phyloP scores from a whole-genome alignment of 202 grass and related monocot species.

The Eragrostis tef region DNA sequence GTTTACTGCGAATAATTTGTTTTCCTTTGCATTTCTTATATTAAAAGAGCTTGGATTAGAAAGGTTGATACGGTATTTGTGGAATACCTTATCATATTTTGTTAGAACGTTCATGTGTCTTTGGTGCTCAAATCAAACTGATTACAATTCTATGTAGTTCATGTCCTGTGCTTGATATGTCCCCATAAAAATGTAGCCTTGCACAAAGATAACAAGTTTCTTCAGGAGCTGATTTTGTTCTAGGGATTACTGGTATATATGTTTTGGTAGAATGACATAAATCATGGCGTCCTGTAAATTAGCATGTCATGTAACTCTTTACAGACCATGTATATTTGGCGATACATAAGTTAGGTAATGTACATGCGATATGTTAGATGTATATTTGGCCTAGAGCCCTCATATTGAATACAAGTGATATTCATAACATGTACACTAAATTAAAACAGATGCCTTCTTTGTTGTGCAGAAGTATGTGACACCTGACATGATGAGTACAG shows the following conservation, averaged over 20 bases:
- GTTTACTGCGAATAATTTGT: not conserved
- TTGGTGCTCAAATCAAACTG: constrained; percentile 2
- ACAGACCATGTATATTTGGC: constrained; percentile 1
- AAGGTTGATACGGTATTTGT: not conserved
- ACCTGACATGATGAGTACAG: not conserved
- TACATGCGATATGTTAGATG: not conserved
- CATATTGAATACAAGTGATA: too few relatives aligned
- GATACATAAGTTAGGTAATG: not conserved
- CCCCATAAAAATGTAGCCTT: not conserved
- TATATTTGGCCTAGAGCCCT: too few relatives aligned
- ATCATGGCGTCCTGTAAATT: not conserved
- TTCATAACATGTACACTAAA: not conserved
- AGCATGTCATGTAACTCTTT: constrained; percentile 5
- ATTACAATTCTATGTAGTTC: not conserved
- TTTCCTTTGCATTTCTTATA: not conserved
- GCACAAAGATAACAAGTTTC: constrained; percentile 17
- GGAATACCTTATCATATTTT: not conserved
- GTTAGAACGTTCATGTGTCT: not conserved
- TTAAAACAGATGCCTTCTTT: not conserved
- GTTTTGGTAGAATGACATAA: not conserved
- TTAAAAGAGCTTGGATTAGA: not conserved
- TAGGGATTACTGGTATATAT: constrained; percentile 15
- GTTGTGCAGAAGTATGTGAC: not conserved
- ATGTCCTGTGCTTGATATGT: not conserved
- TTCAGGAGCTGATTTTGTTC: constrained; percentile 1